These are phyloP conservation scores for Pinus albicaulis DNA, from an alignment of 75 land plant species.

Conservation along the genomic window DNA sequence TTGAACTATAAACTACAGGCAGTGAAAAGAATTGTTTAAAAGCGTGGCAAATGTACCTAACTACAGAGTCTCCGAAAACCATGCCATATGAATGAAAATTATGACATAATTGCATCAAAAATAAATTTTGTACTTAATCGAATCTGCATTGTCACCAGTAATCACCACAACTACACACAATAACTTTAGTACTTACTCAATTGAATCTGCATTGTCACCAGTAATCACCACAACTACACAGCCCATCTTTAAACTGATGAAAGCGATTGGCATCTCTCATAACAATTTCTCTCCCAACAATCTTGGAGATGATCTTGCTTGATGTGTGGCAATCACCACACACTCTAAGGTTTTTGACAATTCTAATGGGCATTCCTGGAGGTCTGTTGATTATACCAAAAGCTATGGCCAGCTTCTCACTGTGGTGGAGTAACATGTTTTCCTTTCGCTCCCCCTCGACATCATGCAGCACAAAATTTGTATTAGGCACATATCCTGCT, in stretches of 20 bases:
- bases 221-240: conserved; percentile 27
- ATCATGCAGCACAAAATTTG: conserved; percentile 17
- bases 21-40: no score
- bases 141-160: background rate
- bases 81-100: no score
- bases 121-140: no score
- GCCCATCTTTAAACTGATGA: conserved; percentile 25
- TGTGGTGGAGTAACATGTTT: conserved; percentile 7
- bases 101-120: no score
- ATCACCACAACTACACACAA: conserved; percentile 25
- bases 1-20: no score
- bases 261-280: conserved; percentile 23
- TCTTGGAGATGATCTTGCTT: conserved; percentile 23
- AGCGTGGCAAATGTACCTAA: no score
- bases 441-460: conserved; percentile 9
- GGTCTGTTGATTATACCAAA: conserved; percentile 26
- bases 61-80: no score
- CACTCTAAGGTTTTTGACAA: conserved; percentile 19
- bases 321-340: conserved; percentile 20
- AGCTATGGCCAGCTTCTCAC: conserved; percentile 34
- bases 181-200: no score
- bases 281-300: conserved; percentile 10
- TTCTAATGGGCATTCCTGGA: conserved; percentile 12
- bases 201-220: background rate
- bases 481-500: conserved; percentile 1